Percentiles rank a stretch among this genome's conserved stretches.
Conservation (phyloP, 148 eudicot species). For the Diospyros kaki region DNA sequence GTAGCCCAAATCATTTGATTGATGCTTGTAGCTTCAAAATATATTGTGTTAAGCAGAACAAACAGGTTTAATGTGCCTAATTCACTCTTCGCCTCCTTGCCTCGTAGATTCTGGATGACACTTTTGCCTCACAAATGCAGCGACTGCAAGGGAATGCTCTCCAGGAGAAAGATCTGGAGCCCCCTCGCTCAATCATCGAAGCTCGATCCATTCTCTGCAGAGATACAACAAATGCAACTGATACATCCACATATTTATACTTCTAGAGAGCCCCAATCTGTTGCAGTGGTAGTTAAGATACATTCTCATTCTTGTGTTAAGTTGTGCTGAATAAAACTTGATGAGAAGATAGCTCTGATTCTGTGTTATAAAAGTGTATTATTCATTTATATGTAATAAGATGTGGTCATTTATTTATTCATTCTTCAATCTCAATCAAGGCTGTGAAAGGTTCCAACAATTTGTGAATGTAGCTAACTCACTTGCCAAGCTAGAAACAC, state of each 20-base stretch:
- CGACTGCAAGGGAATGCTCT: slow-evolving; percentile 74
- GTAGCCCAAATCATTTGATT: neutral
- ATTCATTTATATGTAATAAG: too few species aligned
- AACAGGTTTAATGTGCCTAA: neutral
- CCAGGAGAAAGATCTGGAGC: slow-evolving; percentile 76
- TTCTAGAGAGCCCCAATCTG: slow-evolving; percentile 18
- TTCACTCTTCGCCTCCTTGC: neutral
- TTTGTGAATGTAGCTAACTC: too few species aligned
- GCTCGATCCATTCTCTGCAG: slow-evolving; percentile 81
- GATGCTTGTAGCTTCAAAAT: neutral
- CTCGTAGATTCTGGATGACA: slow-evolving; percentile 71
- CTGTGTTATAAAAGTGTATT: too few species aligned
- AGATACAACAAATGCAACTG: slow-evolving; percentile 50
- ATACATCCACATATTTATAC: slow-evolving; percentile 50
- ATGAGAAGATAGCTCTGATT: too few species aligned
- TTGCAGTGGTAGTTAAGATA: too few species aligned
- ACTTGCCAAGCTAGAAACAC: too few species aligned
- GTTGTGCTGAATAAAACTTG: too few species aligned
- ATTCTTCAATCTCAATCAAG: too few species aligned
- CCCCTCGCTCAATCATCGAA: slow-evolving; percentile 72
- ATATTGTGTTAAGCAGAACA: neutral
- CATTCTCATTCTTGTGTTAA: too few species aligned
- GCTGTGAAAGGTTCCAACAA: too few species aligned
- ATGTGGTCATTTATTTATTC: too few species aligned
- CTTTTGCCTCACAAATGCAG: slow-evolving; percentile 89